Conservation (phyloP, 768 basidiomycete genomes). For the Exidia glandulosa region DNA sequence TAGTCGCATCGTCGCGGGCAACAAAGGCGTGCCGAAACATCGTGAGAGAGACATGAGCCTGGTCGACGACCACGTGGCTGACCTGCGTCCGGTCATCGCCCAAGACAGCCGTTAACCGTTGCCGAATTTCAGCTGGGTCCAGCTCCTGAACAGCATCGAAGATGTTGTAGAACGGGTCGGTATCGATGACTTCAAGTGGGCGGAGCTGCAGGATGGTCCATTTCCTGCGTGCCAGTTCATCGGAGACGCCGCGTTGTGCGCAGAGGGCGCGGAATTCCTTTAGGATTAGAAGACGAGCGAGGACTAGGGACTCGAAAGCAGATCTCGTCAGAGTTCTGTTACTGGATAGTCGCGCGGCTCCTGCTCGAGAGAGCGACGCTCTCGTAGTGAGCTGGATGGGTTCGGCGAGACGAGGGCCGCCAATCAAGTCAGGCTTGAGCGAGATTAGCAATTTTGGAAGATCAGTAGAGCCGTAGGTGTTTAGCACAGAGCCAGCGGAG, state of each 20-base stretch:
- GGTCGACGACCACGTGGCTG: neutral
- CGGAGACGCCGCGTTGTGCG: neutral
- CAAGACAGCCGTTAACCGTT: neutral
- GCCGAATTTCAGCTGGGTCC: neutral
- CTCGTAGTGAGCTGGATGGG: no score
- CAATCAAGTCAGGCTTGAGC: no score
- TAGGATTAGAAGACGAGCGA: neutral
- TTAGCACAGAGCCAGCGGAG: neutral
- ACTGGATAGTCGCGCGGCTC: neutral
- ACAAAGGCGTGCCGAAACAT: neutral
- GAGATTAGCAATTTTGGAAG: neutral
- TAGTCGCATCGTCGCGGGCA: neutral
- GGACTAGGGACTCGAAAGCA: neutral
- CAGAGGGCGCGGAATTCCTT: neutral
- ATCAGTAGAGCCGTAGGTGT: neutral
- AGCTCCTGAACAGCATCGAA: neutral
- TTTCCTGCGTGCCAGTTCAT: neutral
- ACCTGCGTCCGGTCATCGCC: neutral
- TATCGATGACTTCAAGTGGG: neutral
- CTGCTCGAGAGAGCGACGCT: no score
- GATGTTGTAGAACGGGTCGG: neutral
- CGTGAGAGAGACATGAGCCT: neutral
- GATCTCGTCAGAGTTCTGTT: no score
- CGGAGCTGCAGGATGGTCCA: neutral
- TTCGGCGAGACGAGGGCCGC: no score